Evolutionary conservation across 768 basidiomycete genomes (phyloP).

Genomic region (Dacryopinax primogenitus): DNA sequence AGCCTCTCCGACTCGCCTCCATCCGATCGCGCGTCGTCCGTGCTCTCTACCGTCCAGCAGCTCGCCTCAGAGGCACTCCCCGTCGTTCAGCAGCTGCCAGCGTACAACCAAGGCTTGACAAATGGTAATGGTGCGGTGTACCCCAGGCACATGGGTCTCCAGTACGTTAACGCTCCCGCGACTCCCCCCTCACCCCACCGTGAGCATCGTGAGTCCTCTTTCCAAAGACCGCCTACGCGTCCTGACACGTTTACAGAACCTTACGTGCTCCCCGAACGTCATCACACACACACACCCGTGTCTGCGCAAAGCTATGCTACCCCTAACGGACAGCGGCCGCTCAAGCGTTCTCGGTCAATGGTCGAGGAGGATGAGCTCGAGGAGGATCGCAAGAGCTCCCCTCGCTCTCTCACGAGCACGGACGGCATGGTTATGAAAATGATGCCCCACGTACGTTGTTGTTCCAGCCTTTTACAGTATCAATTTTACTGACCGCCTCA

Average conservation of each 20-base stretch:
- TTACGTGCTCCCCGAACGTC: background rate
- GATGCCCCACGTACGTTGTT: background rate
- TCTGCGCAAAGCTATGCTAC: background rate
- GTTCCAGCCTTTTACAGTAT: background rate
- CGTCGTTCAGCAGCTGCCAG: constrained; percentile 3
- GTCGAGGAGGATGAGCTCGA: constrained; percentile 4
- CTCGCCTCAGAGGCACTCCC: constrained; percentile 1
- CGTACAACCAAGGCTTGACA: background rate
- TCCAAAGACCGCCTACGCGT: background rate
- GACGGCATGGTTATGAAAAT: constrained; percentile 7
- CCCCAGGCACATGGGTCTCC: background rate
- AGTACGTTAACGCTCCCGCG: constrained; percentile 6
- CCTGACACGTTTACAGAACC: background rate
- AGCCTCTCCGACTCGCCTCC: background rate
- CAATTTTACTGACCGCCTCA: background rate
- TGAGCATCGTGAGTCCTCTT: constrained; percentile 6
- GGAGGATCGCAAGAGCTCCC: constrained; percentile 1
- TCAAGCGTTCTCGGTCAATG: constrained; percentile 3
- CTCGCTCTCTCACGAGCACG: constrained; percentile 4
- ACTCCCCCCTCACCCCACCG: background rate
- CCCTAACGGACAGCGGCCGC: background rate
- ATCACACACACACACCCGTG: background rate
- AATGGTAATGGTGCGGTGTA: constrained; percentile 1
- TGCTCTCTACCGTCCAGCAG: background rate
- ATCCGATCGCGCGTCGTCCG: background rate